Conservation (phyloP, 148 eudicot species). For the Tetragonia tetragonoides region DNA sequence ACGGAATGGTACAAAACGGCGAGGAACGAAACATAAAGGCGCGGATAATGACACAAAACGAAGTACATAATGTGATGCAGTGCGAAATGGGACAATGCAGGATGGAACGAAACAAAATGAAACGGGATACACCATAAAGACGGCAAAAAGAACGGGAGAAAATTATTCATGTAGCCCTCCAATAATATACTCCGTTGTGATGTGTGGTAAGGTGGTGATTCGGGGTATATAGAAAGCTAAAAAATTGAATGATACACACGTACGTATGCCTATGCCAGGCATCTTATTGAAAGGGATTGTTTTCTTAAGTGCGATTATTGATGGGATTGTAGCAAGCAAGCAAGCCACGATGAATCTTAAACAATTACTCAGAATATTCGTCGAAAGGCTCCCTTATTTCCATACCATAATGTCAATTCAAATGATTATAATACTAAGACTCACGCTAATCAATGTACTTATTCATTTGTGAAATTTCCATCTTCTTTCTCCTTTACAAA, state of each 20-base stretch:
- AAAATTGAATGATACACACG: not conserved
- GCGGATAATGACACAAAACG: too few species aligned
- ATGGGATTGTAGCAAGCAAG: not conserved
- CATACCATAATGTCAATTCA: not conserved
- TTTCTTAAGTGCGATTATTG: not conserved
- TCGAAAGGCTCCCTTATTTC: not conserved
- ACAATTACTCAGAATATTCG: not conserved
- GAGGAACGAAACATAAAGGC: too few species aligned
- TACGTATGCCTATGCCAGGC: not conserved
- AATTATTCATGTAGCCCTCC: too few species aligned
- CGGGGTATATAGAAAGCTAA: too few species aligned
- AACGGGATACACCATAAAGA: too few species aligned
- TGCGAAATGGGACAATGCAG: too few species aligned
- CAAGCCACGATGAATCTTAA: not conserved
- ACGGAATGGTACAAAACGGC: not conserved
- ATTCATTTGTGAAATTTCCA: conserved; percentile 17
- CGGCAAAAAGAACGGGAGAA: too few species aligned
- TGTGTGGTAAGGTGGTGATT: too few species aligned
- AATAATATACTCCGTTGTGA: too few species aligned
- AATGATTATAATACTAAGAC: not conserved
- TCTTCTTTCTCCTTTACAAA: conserved; percentile 5
- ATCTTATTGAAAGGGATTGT: not conserved
- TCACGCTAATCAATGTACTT: not conserved
- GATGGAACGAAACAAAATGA: too few species aligned
- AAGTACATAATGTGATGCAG: too few species aligned